These are phyloP conservation scores for Nyssa sinensis DNA, from an alignment of 148 eudicot species.

Conservation along the genomic window DNA sequence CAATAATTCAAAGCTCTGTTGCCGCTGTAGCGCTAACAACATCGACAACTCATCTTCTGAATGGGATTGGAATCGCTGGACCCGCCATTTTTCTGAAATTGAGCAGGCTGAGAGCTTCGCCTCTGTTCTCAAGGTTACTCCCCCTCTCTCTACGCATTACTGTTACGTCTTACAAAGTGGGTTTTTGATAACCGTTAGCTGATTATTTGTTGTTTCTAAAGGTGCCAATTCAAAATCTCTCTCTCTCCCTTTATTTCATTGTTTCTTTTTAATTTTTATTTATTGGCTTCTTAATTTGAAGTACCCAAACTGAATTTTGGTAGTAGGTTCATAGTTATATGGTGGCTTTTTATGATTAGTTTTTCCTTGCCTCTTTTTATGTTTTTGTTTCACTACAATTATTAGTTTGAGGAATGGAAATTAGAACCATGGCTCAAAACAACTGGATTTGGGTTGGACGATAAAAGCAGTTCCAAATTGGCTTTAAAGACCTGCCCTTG, in stretches of 20 bases:
- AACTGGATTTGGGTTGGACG: not conserved
- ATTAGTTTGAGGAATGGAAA: not conserved
- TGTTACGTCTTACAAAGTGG: not conserved
- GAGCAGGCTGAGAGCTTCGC: constrained; percentile 64
- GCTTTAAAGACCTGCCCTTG: not conserved
- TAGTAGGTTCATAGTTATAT: not conserved
- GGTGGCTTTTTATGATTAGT: not conserved
- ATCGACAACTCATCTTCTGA: constrained; percentile 21
- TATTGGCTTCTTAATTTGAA: not conserved
- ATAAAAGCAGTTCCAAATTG: not conserved
- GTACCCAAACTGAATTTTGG: not conserved
- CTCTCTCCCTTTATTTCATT: not conserved
- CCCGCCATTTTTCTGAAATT: constrained; percentile 54
- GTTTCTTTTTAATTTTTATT: not conserved
- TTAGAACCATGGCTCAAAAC: not conserved
- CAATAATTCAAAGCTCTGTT: constrained; percentile 17
- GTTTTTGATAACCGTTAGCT: not conserved
- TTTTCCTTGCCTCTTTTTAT: not conserved
- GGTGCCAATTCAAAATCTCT: not conserved
- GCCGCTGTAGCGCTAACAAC: constrained; percentile 29
- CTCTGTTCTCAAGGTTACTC: constrained; percentile 62
- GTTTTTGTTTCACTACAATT: too few species aligned
- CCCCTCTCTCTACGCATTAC: not conserved
- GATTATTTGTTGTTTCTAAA: not conserved
- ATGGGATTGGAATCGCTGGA: constrained; percentile 82